Evolutionary conservation across 2,329 filamentous ascomycete genomes (phyloP).

Genomic region (Microsporum ferrugineum): DNA sequence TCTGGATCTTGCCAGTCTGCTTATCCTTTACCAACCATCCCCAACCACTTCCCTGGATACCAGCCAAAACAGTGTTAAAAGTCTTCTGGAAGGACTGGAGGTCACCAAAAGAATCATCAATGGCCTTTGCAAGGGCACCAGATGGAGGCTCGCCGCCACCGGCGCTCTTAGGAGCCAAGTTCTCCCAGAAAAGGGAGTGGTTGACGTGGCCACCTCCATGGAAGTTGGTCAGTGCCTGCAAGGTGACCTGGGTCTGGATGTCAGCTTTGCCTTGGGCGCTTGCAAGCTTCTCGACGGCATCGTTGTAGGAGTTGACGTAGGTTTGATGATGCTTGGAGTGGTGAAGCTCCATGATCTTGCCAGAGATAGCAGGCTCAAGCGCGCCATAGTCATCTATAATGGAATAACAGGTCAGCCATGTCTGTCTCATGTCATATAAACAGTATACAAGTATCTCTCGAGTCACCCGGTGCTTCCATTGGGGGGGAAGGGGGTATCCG

Average conservation of each 20-base stretch:
- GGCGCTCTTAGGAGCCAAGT: conserved; percentile 50
- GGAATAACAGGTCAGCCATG: not conserved
- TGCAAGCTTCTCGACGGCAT: conserved; percentile 59
- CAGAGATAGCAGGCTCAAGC: conserved; percentile 72
- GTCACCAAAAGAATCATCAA: conserved; percentile 49
- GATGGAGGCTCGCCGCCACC: conserved; percentile 53
- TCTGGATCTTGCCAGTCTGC: conserved; percentile 45
- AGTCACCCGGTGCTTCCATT: not conserved
- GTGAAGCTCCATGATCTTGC: conserved; percentile 93
- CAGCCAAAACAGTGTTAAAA: conserved; percentile 53
- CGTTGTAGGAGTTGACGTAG: conserved; percentile 83
- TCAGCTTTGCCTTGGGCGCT: conserved; percentile 45
- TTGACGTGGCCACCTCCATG: conserved; percentile 54
- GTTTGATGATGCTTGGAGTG: conserved; percentile 91
- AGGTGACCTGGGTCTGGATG: conserved; percentile 46
- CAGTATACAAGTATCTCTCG: not conserved
- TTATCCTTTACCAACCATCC: conserved; percentile 53
- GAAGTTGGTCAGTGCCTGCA: conserved; percentile 53
- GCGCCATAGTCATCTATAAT: conserved; percentile 82
- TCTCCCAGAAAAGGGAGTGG: conserved; percentile 57
- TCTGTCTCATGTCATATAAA: not conserved
- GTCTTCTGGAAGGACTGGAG: conserved; percentile 50
- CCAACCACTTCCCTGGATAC: conserved; percentile 56
- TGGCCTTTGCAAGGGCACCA: conserved; percentile 46
- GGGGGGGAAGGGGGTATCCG: not conserved